Evolutionary conservation across 495 filamentous ascomycete species (phyloP), one percentile per base, ranked within the genome.

Genomic region (Bathelium albidoporum): DNA sequence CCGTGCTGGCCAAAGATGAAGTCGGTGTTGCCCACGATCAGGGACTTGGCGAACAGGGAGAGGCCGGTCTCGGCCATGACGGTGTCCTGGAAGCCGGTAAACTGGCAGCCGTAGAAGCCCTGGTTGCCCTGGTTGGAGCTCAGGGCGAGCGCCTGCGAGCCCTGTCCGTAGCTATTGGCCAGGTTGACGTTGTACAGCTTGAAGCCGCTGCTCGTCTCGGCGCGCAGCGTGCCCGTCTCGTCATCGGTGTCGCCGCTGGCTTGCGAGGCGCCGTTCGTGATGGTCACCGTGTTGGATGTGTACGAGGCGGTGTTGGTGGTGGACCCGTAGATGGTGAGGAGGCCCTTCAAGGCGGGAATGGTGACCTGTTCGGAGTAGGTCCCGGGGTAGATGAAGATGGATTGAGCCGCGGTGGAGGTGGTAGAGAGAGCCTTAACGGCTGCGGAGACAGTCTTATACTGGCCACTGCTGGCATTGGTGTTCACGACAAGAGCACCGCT

Each of bases 1-100:
- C 81, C 82, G 28, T 76, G 72, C 71, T 85, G 82, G 7, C 86
- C 86, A 71, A 87, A 89, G 67, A 89, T 82, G 68, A 87, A 87
- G 68, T 88, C 86, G 24, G 82, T 82, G 12, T 81, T 81, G 14
- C 86, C 86, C 63, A 80, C 74, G 65, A 88, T 84, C 58, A 78
- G 73, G 68, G 76, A 79, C 24, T 74, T 72, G 18, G 74, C 78
- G 73, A 82, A 88, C n/a, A 86, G 65, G 64, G 87, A 83, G 58
- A 73, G 67, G 32, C 85, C 85, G n/a, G 70, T 74, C 60, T 87
- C 73, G 14, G 83, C 80, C 3, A 86, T 74, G 29, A 87, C 59
- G 1, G 85, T 87, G 66, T 87, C 85, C 70, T 88, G 84, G 70
- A 74, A 87, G 0, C 85, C 84, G 39, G 69, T 77, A 64, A 87